Base-by-base conservation (phyloP, 2,329 filamentous ascomycete genomes). In the Plenodomus lindquistii region DNA sequence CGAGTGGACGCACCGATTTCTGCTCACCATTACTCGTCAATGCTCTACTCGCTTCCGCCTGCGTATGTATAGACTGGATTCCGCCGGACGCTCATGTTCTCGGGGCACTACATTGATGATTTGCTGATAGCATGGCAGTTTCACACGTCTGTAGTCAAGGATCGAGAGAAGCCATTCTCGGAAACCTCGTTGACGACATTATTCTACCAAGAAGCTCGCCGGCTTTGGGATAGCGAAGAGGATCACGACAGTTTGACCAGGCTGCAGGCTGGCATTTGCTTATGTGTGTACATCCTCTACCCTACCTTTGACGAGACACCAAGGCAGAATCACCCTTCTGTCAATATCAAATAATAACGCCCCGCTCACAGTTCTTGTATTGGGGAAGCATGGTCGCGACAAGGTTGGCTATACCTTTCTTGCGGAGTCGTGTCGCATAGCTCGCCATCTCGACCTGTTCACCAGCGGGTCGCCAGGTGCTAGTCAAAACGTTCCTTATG, bases 21-120 rank as follows among this genome's bases (percentile, higher is more conserved):
- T 70, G 66, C 41, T 70, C 66, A 4, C 47, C 59, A 19, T 54
- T 70, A 13, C 55, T 70, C 8, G 62, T 70, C 8, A 67, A 70
- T 44, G 57, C 59, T 11, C 17, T 70, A 13, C 46, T 70, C n/a
- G 63, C 61, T 39, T 62, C 59, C 21, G 66, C 63, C 42, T 59
- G 63, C 48, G 66, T 70, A 56, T 50, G 66, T 64, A 31, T 31
- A 31, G 6, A 31, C 27, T 31, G 27, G 27, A 31, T 15, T 15
- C n/a, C 20, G 4, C 20, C 5, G 24, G 11, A 27, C 20, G 3
- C 2, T 17, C 11, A 11, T 38, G 6, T 5, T 22, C 15, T 21
- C 8, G 8, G 15, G 13, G 5, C 13, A 29, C 21, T 37, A 7
- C 5, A 17, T 5, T n/a, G 5, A 10, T 5, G 17, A 31, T 29